These are phyloP conservation scores for Microsporum canis DNA, from an alignment of 2,329 filamentous ascomycete genomes.

Conservation along the genomic window DNA sequence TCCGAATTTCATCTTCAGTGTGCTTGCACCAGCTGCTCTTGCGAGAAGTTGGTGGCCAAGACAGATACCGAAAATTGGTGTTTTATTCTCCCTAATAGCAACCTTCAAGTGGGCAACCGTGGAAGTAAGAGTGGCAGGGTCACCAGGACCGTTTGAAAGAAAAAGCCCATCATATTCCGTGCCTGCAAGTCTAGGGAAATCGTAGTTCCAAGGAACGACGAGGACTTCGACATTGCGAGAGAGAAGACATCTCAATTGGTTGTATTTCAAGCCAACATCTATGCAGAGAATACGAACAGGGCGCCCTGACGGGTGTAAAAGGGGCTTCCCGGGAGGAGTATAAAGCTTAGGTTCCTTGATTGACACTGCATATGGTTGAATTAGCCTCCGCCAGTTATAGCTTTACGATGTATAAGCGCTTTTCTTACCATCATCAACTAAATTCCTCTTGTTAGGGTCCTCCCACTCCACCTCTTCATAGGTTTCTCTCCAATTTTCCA, in stretches of 20 bases:
- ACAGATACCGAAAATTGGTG: slow-evolving; percentile 92
- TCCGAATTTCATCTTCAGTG: slow-evolving; percentile 97
- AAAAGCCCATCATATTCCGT: slow-evolving; percentile 93
- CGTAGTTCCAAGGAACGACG: slow-evolving; percentile 92
- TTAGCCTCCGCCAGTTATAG: not conserved
- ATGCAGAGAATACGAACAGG: slow-evolving; percentile 79
- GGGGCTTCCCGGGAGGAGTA: slow-evolving; percentile 52
- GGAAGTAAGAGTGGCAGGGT: slow-evolving; percentile 68
- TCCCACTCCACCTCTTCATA: slow-evolving; percentile 82
- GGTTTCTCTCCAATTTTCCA: slow-evolving; percentile 39
- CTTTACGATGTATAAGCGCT: not conserved
- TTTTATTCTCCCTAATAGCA: slow-evolving; percentile 66
- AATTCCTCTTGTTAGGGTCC: slow-evolving; percentile 83
- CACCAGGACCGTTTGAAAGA: slow-evolving; percentile 93
- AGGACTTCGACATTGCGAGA: slow-evolving; percentile 85
- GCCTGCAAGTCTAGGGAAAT: slow-evolving; percentile 64
- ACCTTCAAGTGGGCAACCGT: slow-evolving; percentile 70
- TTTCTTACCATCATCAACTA: slow-evolving; percentile 85
- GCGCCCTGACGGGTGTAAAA: slow-evolving; percentile 81
- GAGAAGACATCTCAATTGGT: slow-evolving; percentile 88
- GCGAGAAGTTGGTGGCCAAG: slow-evolving; percentile 88
- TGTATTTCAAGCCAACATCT: slow-evolving; percentile 97
- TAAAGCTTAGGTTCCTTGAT: slow-evolving; percentile 78
- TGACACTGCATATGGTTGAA: slow-evolving; percentile 55
- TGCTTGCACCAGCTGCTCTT: slow-evolving; percentile 72